Base-by-base conservation (phyloP, 1,139 yeast genomes). In the Lodderomyces elongisporus region DNA sequence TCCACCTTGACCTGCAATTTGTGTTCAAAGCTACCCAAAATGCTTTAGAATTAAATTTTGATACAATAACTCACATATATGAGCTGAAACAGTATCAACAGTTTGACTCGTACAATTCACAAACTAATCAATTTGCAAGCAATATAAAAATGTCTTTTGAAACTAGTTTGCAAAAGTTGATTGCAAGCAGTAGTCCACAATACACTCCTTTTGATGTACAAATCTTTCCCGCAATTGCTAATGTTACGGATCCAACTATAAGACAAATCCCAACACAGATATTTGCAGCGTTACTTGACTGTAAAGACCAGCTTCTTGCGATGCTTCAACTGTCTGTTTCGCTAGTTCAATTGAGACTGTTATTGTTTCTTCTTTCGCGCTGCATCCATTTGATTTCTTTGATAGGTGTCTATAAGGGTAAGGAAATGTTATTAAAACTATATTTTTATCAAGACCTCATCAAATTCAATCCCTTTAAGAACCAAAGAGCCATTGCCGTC, bases 391-490 rank as follows among this genome's bases (percentile, higher is more conserved):
- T 39, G 38, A 56, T 48, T 8, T 54, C 66, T 3, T 45, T 54
- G 2, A 41, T 53, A 36, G 48, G 57, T 15, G 48, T 47, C 2
- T 46, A 52, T 31, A 51, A 49, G 26, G 35, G 40, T 18, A 48
- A 46, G 27, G 44, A 46, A 10, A 43, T 58, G 14, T 43, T 62
- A 20, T 40, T 39, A 20, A 57, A 56, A 5, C 44, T 65, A 16
- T 58, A 52, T 31, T 52, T 51, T 33, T 42, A 62, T 17, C 65
- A 60, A 35, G 75, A 71, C 27, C 42, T 54, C 23, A 48, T 62
- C 17, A 56, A 61, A 37, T 42, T 48, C 16, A 43, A 52, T 4
- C 63, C 70, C 2, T 54, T 66, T 32, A 32, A 39, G 5, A 60
- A 60, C 36, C 74, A 69, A 27, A 51, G 41, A 32, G 16, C 14